Percentiles rank a stretch among this genome's conserved stretches.
phyloP scores from a whole-genome alignment of 164 flowering plant genomes.

The Akebia trifoliata region DNA sequence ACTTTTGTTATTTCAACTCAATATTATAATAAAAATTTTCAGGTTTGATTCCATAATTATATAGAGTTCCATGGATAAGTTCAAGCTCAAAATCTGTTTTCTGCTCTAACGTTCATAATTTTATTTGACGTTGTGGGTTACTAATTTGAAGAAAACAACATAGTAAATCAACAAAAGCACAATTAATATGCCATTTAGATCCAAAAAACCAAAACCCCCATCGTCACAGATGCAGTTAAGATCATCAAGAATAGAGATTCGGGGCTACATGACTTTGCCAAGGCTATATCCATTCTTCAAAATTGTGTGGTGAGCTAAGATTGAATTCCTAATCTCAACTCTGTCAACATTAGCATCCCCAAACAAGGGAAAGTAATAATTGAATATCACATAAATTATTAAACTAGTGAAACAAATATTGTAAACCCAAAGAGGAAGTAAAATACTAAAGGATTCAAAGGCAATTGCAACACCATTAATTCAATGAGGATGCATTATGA shows the following conservation, averaged over 20 bases:
- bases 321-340: not conserved
- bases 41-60: not conserved
- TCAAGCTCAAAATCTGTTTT: not conserved
- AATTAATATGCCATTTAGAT: not conserved
- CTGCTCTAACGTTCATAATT: not conserved
- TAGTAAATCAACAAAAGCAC: not conserved
- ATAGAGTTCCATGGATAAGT: not conserved
- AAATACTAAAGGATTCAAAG: no score
- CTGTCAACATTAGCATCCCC: not conserved
- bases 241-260: no score
- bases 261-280: no score
- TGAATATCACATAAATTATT: no score
- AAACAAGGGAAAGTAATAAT: not conserved
- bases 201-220: not conserved
- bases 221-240: no score
- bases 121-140: not conserved
- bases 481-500: no score
- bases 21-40: not conserved
- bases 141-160: not conserved
- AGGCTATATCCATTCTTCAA: not conserved
- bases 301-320: not conserved
- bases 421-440: no score
- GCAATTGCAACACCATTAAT: no score
- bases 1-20: no score
- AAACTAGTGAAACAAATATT: no score